These are phyloP conservation scores for Ascochyta rabiei DNA, from an alignment of 2,329 filamentous ascomycete genomes.

Conservation along the genomic window DNA sequence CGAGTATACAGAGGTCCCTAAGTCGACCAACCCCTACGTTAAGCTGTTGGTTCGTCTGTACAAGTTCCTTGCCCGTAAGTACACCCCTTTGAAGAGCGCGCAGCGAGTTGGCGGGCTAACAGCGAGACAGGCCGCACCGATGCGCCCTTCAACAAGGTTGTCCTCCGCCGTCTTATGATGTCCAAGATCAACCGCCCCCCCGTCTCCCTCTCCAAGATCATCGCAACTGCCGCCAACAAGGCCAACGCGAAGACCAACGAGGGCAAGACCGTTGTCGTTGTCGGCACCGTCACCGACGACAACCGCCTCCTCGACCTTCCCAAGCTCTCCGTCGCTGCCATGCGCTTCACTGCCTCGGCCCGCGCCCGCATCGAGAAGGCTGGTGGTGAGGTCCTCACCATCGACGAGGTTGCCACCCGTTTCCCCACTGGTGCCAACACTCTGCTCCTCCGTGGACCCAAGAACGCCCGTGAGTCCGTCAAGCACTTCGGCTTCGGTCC, in stretches of 20 bases:
- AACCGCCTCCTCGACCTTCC: constrained; percentile 64
- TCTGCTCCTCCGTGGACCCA: constrained; percentile 93
- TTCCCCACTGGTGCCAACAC: constrained; percentile 97
- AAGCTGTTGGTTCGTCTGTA: constrained; percentile 98
- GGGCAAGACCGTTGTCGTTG: constrained; percentile 87
- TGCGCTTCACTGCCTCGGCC: constrained; percentile 95
- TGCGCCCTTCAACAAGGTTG: constrained; percentile 97
- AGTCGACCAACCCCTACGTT: constrained; percentile 98
- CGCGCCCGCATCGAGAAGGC: constrained; percentile 91
- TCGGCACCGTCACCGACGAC: constrained; percentile 26
- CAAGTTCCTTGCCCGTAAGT: constrained; percentile 93
- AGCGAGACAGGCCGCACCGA: constrained; percentile 80
- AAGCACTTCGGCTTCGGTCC: constrained; percentile 99
- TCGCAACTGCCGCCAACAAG: constrained; percentile 62
- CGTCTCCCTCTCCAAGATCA: constrained; percentile 91
- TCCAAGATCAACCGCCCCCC: constrained; percentile 92
- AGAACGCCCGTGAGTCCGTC: constrained; percentile 96
- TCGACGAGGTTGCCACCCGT: constrained; percentile 96
- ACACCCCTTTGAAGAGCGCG: constrained; percentile 12
- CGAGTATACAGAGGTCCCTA: constrained; percentile 56
- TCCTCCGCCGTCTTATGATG: constrained; percentile 97
- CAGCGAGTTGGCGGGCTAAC: constrained; percentile 33
- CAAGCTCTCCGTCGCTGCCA: constrained; percentile 91
- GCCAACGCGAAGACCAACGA: constrained; percentile 61
- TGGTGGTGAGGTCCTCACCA: constrained; percentile 91